Evolutionary conservation across 2,329 filamentous ascomycete species (phyloP).

Genomic region (Pleurostoma richardsiae): DNA sequence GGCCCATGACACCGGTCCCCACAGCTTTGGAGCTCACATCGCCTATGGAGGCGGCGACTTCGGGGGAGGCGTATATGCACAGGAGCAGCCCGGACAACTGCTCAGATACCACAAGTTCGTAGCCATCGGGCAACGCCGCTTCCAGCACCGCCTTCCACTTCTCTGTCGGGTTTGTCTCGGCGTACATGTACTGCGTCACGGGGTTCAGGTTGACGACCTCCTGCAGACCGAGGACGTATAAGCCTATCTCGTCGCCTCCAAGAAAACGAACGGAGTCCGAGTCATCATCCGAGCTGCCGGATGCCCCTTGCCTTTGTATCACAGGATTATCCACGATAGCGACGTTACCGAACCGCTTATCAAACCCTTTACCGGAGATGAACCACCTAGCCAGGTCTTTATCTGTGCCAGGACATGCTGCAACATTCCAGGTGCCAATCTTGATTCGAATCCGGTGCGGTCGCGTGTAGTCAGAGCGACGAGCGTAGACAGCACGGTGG

Average conservation of each 20-base stretch:
- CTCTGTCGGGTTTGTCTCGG: conserved; percentile 64
- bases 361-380: conserved; percentile 67
- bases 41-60: conserved; percentile 67
- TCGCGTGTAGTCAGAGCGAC: conserved; percentile 74
- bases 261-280: conserved; percentile 36
- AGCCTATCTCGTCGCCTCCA: conserved; percentile 66
- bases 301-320: conserved; percentile 36
- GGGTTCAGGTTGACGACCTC: conserved; percentile 86
- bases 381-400: conserved; percentile 90
- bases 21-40: conserved; percentile 79
- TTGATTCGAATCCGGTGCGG: conserved; percentile 76
- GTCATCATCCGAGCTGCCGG: conserved; percentile 37
- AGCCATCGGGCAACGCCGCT: conserved; percentile 69
- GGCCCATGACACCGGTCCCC: conserved; percentile 85
- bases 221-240: conserved; percentile 88
- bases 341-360: conserved; percentile 55
- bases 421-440: conserved; percentile 94
- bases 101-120: conserved; percentile 70
- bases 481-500: conserved; percentile 62
- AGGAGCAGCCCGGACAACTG: conserved; percentile 84
- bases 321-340: conserved; percentile 31
- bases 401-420: conserved; percentile 76
- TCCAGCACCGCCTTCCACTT: conserved; percentile 79
- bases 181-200: conserved; percentile 72
- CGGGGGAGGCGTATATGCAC: conserved; percentile 78